Evolutionary conservation across 2,329 filamentous ascomycete genomes (phyloP).

Genomic region (Apiospora sp.): DNA sequence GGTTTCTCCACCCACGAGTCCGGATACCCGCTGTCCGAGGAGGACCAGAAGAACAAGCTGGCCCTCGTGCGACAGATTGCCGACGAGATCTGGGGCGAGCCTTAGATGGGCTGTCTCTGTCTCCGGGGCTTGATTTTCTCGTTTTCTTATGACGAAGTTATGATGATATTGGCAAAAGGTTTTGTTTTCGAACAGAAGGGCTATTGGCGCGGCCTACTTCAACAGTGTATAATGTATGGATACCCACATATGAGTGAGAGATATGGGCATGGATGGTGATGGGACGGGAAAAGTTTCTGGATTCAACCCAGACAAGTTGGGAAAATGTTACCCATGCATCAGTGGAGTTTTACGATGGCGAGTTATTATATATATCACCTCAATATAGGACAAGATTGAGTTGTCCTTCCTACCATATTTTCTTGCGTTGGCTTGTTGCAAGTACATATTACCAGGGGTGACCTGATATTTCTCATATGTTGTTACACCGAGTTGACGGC

Average conservation of each 20-base stretch:
- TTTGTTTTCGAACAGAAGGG: not conserved
- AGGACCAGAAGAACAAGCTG: constrained; percentile 79
- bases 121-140: not conserved
- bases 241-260: not conserved
- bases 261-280: not conserved
- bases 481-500: not conserved
- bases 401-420: not conserved
- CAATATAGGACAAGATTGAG: constrained; percentile 3
- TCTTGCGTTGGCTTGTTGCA: not conserved
- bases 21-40: constrained; percentile 72
- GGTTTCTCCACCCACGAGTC: constrained; percentile 78
- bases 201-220: constrained; percentile 17
- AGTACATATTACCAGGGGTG: not conserved
- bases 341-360: constrained; percentile 3
- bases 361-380: constrained; percentile 3
- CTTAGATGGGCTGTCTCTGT: constrained; percentile 34
- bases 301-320: constrained; percentile 25
- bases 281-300: constrained; percentile 11
- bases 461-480: not conserved
- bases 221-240: constrained; percentile 21
- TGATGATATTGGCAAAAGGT: constrained; percentile 17
- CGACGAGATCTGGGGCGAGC: constrained; percentile 72
- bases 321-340: constrained; percentile 17
- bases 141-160: constrained; percentile 14
- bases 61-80: constrained; percentile 75